Evolutionary conservation across 352 stramenopile genomes (phyloP), one percentile per base, ranked within the genome.

Genomic region (Saprolegnia parasitica): DNA sequence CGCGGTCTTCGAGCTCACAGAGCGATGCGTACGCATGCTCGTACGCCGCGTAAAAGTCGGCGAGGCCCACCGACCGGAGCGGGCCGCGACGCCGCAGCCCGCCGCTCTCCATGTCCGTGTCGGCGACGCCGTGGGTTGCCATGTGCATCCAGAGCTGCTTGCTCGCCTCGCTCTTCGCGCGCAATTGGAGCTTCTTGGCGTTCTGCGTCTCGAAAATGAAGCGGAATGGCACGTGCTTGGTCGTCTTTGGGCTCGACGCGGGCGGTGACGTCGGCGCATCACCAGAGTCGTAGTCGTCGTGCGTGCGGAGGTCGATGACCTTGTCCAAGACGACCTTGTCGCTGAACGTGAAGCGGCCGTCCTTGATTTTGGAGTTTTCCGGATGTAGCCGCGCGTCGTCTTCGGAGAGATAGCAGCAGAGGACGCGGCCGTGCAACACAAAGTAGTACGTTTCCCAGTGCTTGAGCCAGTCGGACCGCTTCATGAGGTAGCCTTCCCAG

Each of bases 381-480:
- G 86, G 87, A 68, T 90, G 81, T 11, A 79, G 77, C 15, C 78
- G 79, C 32, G 81, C 85, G 73, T 95, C 84, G 47, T 95, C 84
- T 68, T 95, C 81, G 29, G 80, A 88, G 20, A 95, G 64, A 64
- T 95, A 95, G 73, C 86, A 95, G 65, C 91, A 95, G 39, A 95
- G 76, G 32, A 77, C 76, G 2, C 82, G 76, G 0, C 85, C 84
- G 4, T 80, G 79, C 18, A 95, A 71, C 9, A 93, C 85, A 52
- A 95, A 91, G 73, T 91, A 95, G 78, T 92, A 95, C 46, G 84
- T 95, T 68, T 95, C 87, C 87, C 85, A 93, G 74, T 95, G 85
- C 76, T 93, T 95, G 65, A 95, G 83, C 87, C 87, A 95, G 76
- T 95, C 87, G 56, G 82, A 91, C 71, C 86, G 83, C 74, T 95